These are phyloP conservation scores for Barnettozyma wickerhamii DNA, from an alignment of 805 yeast genomes.

Conservation along the genomic window DNA sequence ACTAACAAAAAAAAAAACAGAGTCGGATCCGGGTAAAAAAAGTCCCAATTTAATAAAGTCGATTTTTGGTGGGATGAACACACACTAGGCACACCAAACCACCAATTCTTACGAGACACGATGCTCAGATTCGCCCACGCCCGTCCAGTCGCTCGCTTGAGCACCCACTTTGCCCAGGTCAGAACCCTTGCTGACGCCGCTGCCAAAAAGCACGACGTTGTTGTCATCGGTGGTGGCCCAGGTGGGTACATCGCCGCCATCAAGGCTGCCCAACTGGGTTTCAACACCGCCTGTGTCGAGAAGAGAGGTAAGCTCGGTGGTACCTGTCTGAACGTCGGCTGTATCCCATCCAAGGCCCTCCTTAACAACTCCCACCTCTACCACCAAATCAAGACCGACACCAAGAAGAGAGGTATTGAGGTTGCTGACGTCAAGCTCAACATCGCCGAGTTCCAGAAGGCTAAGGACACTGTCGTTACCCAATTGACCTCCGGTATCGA, in stretches of 20 bases:
- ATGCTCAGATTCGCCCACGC: constrained; percentile 20
- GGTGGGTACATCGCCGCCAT: constrained; percentile 99
- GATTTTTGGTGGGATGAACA: not conserved
- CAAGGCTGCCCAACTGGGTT: constrained; percentile 95
- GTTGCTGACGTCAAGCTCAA: constrained; percentile 73
- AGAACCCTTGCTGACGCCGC: constrained; percentile 16
- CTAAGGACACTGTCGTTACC: constrained; percentile 86
- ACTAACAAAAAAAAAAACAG: not conserved
- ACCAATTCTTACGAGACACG: not conserved
- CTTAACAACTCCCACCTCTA: constrained; percentile 91
- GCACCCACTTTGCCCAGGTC: constrained; percentile 3
- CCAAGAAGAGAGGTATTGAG: constrained; percentile 86
- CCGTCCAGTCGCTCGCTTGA: constrained; percentile 13
- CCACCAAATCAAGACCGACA: constrained; percentile 84
- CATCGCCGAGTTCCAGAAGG: constrained; percentile 76
- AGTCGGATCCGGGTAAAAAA: constrained; percentile 10
- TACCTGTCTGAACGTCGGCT: constrained; percentile 97
- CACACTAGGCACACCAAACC: not conserved
- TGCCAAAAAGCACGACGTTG: constrained; percentile 70
- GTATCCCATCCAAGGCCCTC: constrained; percentile 96
- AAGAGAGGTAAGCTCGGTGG: constrained; percentile 97
- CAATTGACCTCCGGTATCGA: constrained; percentile 94
- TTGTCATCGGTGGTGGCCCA: constrained; percentile 98
- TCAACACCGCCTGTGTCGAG: constrained; percentile 93
- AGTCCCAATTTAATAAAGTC: not conserved